Evolutionary conservation across 371 early-diverging fungal genomes (phyloP), one percentile per base, ranked within the genome.

Genomic region (Scutellospora calospora): DNA sequence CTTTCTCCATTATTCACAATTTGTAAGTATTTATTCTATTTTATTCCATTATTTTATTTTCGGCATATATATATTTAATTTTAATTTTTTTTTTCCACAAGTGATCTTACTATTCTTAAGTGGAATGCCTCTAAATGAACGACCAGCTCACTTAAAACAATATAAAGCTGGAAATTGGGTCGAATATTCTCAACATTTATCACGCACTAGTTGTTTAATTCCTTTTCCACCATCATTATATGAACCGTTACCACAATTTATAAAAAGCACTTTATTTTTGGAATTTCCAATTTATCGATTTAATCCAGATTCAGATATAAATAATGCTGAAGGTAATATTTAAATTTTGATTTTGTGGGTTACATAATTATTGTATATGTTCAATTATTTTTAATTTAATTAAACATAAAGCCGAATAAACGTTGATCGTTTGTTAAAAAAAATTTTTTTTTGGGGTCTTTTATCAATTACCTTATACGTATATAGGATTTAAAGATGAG

Each of bases 261-360:
- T 76, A 12, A 76, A 76, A 31, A 51, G 77, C 27, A 62, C 77
- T 14, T 31, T 76, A 33, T 62, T 76, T 45, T 49, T 76, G 29
- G 77, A 76, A 33, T 76, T 76, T 62, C 49, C 63, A 5, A 12
- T 76, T 27, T 76, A 76, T 62, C 35, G 62, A 16, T 62, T 20
- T 75, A 2, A n/a, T 20, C 27, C 45, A 18, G 33, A 73, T 45
- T 45, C 45, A 45, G 9, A 9, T 45, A 9, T 8, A 45, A 45
- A 9, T n/a, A n/a, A 27, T 8, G n/a, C 62, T 16, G 25, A 22
- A 16, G 16, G n/a, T n/a, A n/a, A n/a, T n/a, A n/a, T n/a, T n/a
- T n/a, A n/a, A n/a, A n/a, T n/a, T n/a, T 45, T 45, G 11, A 11
- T 11, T 45, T 45, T 8, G 11, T 11, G 45, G 45, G 6, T 11